A percentile compares a stretch with the other conserved stretches of the same genome.
These are phyloP conservation scores for Ganoderma boninense DNA, from an alignment of 1,284 basidiomycete genomes.

Conservation along the genomic window DNA sequence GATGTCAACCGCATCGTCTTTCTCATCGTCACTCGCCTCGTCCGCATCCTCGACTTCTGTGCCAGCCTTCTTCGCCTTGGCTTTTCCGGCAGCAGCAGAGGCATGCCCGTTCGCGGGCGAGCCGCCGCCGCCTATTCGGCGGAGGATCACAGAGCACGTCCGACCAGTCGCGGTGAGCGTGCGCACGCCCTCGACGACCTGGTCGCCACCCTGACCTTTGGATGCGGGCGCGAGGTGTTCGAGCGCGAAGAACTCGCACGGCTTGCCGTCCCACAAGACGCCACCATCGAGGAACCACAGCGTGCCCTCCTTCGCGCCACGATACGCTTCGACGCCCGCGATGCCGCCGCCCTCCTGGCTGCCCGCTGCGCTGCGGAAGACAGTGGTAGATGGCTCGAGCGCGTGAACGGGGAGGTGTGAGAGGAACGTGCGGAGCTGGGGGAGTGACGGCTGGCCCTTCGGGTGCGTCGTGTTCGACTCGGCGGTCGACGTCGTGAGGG, in stretches of 20 bases:
- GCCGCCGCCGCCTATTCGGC: conserved; percentile 46
- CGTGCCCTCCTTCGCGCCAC: conserved; percentile 71
- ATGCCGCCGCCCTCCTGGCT: conserved; percentile 43
- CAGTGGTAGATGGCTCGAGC: conserved; percentile 56
- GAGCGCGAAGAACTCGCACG: conserved; percentile 79
- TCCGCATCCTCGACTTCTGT: conserved; percentile 37
- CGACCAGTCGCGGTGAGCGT: conserved; percentile 72
- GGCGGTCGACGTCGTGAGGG: conserved; percentile 43
- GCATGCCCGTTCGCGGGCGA: conserved; percentile 32
- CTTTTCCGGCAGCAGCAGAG: conserved; percentile 43
- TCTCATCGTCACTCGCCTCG: conserved; percentile 44
- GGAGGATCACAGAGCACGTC: conserved; percentile 68
- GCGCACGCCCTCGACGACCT: conserved; percentile 59
- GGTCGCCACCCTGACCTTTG: conserved; percentile 29
- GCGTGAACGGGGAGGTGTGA: conserved; percentile 53
- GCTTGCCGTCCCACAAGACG: conserved; percentile 76
- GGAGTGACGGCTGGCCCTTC: conserved; percentile 61
- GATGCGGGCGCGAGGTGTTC: conserved; percentile 53
- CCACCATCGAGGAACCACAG: conserved; percentile 76
- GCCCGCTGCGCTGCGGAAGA: conserved; percentile 61
- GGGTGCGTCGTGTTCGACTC: conserved; percentile 38
- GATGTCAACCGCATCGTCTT: conserved; percentile 57
- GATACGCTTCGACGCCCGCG: conserved; percentile 72
- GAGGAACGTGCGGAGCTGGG: conserved; percentile 60
- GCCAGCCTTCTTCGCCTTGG: conserved; percentile 31